A percentile compares a stretch with the other conserved stretches of the same genome.
phyloP scores from a whole-genome alignment of 1,284 basidiomycete genomes.

The Microbotryomycetes sp. region DNA sequence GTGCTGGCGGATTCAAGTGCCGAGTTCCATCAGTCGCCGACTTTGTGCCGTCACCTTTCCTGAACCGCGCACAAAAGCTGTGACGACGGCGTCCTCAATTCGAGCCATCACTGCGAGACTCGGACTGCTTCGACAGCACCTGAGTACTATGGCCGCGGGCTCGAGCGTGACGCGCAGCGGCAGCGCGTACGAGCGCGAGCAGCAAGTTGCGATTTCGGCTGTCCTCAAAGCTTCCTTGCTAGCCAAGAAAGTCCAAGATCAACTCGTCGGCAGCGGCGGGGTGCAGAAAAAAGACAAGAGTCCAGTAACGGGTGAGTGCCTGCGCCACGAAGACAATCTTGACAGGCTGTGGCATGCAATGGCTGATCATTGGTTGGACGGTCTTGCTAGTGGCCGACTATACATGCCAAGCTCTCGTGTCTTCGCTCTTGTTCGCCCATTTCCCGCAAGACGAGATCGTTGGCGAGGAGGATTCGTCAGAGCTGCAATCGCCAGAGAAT shows the following conservation, averaged over 20 bases:
- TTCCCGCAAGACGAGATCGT: constrained; percentile 86
- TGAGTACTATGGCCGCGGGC: too few species aligned
- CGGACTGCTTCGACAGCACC: too few species aligned
- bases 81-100: not conserved
- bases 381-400: constrained; percentile 86
- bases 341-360: not conserved
- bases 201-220: constrained; percentile 65
- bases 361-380: too few species aligned
- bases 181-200: constrained; percentile 15
- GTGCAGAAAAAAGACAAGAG: constrained; percentile 89
- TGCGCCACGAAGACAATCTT: too few species aligned
- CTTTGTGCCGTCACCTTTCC: too few species aligned
- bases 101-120: too few species aligned
- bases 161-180: not conserved
- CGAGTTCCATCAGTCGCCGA: too few species aligned
- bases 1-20: too few species aligned
- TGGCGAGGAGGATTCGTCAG: constrained; percentile 88
- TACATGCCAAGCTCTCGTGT: constrained; percentile 81
- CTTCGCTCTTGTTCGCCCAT: constrained; percentile 61
- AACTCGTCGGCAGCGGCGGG: constrained; percentile 77
- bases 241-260: constrained; percentile 76
- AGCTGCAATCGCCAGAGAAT: constrained; percentile 53
- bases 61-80: too few species aligned
- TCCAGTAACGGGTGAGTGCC: constrained; percentile 74
- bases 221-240: constrained; percentile 73